phyloP scores from a whole-genome alignment of 2,329 filamentous ascomycete genomes.

The Sarocladium kiliense region DNA sequence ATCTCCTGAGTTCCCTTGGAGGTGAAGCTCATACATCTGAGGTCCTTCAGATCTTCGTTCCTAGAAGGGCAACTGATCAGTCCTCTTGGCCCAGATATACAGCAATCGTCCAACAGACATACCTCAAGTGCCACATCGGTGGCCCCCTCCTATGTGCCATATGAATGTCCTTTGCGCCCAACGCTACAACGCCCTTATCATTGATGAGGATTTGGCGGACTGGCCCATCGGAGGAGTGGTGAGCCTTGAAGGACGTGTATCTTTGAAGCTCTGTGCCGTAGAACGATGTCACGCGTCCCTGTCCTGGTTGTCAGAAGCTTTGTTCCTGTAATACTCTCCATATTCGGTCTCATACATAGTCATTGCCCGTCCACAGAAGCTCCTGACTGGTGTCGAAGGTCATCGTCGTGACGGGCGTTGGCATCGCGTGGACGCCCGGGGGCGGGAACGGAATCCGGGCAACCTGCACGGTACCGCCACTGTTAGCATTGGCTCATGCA shows the following conservation, averaged over 20 bases:
- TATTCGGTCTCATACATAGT: conserved; percentile 58
- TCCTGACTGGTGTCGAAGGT: conserved; percentile 88
- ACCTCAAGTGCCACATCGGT: conserved; percentile 84
- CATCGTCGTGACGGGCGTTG: conserved; percentile 70
- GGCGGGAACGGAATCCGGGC: conserved; percentile 77
- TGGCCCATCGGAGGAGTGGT: conserved; percentile 65
- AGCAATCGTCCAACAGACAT: conserved; percentile 23
- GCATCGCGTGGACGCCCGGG: conserved; percentile 63
- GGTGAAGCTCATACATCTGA: conserved; percentile 94
- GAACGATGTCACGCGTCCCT: conserved; percentile 89
- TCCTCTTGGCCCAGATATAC: not conserved
- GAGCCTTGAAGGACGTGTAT: conserved; percentile 87
- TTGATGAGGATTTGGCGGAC: conserved; percentile 89
- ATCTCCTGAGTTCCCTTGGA: conserved; percentile 80
- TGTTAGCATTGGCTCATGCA: conserved; percentile 8
- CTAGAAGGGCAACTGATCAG: conserved; percentile 33
- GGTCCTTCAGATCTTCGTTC: conserved; percentile 72
- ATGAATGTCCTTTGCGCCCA: conserved; percentile 80
- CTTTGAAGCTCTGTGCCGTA: conserved; percentile 77
- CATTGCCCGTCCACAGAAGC: conserved; percentile 88
- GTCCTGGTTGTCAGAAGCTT: not conserved
- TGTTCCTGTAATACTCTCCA: not conserved
- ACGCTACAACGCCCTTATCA: conserved; percentile 81
- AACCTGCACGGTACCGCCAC: conserved; percentile 46
- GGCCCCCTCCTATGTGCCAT: conserved; percentile 79